Percentiles rank a stretch among this genome's conserved stretches.
Conservation (phyloP, 768 basidiomycete species). For the Panaeolus cyanescens region DNA sequence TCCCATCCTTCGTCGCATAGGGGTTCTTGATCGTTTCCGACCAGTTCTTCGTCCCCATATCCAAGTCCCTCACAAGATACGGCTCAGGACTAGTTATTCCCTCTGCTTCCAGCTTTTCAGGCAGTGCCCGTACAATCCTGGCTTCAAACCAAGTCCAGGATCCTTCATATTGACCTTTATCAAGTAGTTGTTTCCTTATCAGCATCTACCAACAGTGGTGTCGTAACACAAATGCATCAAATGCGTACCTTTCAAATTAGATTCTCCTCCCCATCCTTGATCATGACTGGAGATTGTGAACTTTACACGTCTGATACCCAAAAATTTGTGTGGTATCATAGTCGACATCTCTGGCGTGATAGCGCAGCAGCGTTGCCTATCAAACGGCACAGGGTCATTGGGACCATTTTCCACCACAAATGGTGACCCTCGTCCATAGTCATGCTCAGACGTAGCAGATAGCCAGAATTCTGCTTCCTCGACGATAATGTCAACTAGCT, state of each 20-base stretch:
- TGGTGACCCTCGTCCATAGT: slow-evolving; percentile 7
- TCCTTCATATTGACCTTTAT: slow-evolving; percentile 26
- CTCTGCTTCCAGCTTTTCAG: background rate
- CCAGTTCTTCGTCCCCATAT: background rate
- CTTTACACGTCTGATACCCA: slow-evolving; percentile 15
- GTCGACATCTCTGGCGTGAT: background rate
- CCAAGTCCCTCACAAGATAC: background rate
- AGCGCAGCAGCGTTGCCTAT: background rate
- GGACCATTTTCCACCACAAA: background rate
- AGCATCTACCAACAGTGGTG: background rate
- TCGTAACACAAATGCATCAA: no score
- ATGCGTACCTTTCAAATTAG: slow-evolving; percentile 16
- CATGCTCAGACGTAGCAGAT: slow-evolving; percentile 8
- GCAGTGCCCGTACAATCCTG: slow-evolving; percentile 22
- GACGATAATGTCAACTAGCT: slow-evolving; percentile 22
- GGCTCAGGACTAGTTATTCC: background rate
- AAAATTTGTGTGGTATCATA: background rate
- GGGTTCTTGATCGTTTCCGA: background rate
- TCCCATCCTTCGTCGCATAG: background rate
- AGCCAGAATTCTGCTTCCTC: slow-evolving; percentile 27
- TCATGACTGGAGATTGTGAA: slow-evolving; percentile 25
- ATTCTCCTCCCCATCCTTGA: slow-evolving; percentile 34
- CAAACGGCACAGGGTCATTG: background rate
- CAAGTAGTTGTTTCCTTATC: background rate
- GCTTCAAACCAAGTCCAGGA: slow-evolving; percentile 37